Conservation (phyloP, 257 asterid species). For the Ophiorrhiza pumila region DNA sequence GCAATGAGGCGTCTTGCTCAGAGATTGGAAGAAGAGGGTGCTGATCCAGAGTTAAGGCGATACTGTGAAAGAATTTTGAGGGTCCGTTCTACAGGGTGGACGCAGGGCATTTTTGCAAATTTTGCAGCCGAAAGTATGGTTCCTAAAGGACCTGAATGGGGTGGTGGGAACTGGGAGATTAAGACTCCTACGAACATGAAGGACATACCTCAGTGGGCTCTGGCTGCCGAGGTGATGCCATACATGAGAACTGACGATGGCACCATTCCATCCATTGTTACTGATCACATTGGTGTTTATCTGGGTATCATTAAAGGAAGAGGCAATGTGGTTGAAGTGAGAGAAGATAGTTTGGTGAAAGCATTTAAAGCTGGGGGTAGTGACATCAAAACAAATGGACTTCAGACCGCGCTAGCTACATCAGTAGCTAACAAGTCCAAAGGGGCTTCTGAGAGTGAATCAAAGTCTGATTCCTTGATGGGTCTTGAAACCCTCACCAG, state of each 20-base stretch:
- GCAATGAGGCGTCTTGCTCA: slow-evolving; percentile 98
- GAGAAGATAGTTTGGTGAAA: slow-evolving; percentile 86
- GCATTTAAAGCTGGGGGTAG: slow-evolving; percentile 61
- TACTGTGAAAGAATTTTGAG: slow-evolving; percentile 93
- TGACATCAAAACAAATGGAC: slow-evolving; percentile 53
- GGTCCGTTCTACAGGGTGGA: slow-evolving; percentile 98
- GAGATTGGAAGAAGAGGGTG: slow-evolving; percentile 83
- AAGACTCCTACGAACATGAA: slow-evolving; percentile 86
- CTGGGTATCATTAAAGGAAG: slow-evolving; percentile 95
- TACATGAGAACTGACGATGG: slow-evolving; percentile 99
- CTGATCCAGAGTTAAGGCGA: slow-evolving; percentile 91
- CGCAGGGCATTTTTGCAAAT: slow-evolving; percentile 98
- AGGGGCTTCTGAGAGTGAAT: slow-evolving; percentile 39
- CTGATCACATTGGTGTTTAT: slow-evolving; percentile 97
- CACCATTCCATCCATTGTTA: slow-evolving; percentile 85
- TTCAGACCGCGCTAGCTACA: slow-evolving; percentile 42
- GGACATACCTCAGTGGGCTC: slow-evolving; percentile 98
- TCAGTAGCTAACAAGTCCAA: slow-evolving; percentile 44
- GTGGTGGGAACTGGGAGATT: slow-evolving; percentile 99
- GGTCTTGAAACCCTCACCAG: slow-evolving; percentile 74
- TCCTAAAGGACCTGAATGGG: slow-evolving; percentile 99
- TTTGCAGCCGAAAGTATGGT: slow-evolving; percentile 99
- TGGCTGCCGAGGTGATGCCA: slow-evolving; percentile 99
- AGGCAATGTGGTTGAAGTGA: slow-evolving; percentile 91
- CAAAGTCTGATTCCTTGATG: slow-evolving; percentile 56